Base-by-base conservation (phyloP, 2,329 filamentous ascomycete species). In the Verticillium tricorpus region DNA sequence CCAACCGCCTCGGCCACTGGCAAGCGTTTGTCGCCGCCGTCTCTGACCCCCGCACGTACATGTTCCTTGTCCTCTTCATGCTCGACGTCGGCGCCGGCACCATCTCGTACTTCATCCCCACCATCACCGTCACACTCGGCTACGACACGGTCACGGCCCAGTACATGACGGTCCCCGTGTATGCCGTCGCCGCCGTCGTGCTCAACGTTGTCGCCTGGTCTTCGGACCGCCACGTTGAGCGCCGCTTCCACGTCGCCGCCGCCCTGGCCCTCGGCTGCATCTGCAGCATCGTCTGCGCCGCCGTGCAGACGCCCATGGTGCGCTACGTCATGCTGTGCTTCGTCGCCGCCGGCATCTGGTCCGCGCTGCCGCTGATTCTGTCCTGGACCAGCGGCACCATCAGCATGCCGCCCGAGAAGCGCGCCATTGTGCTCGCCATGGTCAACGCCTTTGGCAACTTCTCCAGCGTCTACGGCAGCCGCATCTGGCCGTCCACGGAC, bases 61-160 rank as follows among this genome's bases (percentile, higher is more conserved):
- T 85, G 1, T 85, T 86, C 59, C 76, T 83, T 1, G 71, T 85
- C 25, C 71, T 86, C 2, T 82, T 86, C 67, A 83, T 85, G 61
- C 68, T 78, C n/a, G 80, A 76, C 35, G 65, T 85, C 15, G 71
- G 84, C 1, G 78, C 79, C 0, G 82, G 85, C 67, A 83, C 81
- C 1, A 87, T 88, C 67, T 84, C 86, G 56, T 88, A 88, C 69
- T 88, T 88, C 74, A 89, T 89, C 72, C 87, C 87, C 0, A 84
- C 80, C 0, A 86, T 89, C 50, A 83, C 89, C 1, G 78, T 84
- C 54, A 87, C 84, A 0, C 78, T 89, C 0, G 84, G 85, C 0
- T 89, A 85, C 69, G 76, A 77, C 8, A 79, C 73, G 28, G 81
- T 85, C 14, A 56, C 54, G 56, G 86, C 85, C 0, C 74, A 88